Evolutionary conservation across 805 yeast genomes (phyloP), one percentile per base, ranked within the genome.

Genomic region (Saccharomycopsis fibuligera): DNA sequence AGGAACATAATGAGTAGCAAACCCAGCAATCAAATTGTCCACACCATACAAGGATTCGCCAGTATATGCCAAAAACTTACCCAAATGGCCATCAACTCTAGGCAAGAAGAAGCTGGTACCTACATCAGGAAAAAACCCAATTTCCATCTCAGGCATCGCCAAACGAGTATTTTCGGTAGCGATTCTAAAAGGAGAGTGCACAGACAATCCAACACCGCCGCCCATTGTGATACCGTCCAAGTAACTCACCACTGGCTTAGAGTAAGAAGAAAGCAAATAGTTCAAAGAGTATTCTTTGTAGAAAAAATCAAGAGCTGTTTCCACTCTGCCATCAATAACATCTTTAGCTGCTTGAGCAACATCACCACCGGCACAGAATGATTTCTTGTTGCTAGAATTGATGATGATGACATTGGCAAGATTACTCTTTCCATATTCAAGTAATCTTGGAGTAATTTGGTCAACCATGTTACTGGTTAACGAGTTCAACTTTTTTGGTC

Each of bases 101-200:
- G 96, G 89, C 57, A 93, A 70, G 67, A 89, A 90, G 67, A 87
- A 91, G 9, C 95, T 79, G 33, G 95, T 83, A 39, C 97, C 99
- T 10, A 93, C 98, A 65, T 93, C 99, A 19, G 96, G 95, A 68
- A 87, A 86, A 65, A 88, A 87, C 1, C 99, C 99, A 63, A 93
- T 93, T 60, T 86, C 89, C 74, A 95, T 85, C 67, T 93, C 98
- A 6, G 99, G 98, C 99, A 93, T 93, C 54, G 98, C 96, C 68
- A 89, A 76, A 62, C 82, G 75, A 9, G 98, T 90, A 58, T 78
- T 76, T 59, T 91, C 97, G 37, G 96, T 86, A n/a, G 95, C 95
- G 35, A 93, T 70, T 61, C 98, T 79, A 72, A 91, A 91, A 2
- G 96, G 91, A 10, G 87, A 83, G 66, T 93, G 98, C 37, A 87